These are phyloP conservation scores for Aquilaria malaccensis DNA, from an alignment of 345 rosid species.

Conservation along the genomic window DNA sequence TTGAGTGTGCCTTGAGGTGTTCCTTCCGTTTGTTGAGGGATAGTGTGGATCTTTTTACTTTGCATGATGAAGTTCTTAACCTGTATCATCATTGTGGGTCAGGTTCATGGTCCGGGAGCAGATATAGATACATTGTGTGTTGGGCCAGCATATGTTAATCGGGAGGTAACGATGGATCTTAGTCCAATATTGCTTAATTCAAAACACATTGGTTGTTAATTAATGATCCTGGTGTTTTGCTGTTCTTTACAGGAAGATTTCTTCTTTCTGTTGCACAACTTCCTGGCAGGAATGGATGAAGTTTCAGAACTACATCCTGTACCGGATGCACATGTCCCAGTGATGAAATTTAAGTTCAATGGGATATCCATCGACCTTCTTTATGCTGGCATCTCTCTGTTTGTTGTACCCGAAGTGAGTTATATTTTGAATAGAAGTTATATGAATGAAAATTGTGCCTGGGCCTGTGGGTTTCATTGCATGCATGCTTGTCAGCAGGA, in stretches of 20 bases:
- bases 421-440: too few relatives aligned
- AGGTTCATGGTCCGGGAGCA: constrained; percentile 96
- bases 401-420: constrained; percentile 81
- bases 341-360: constrained; percentile 88
- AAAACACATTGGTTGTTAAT: too few relatives aligned
- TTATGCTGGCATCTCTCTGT: constrained; percentile 76
- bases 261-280: constrained; percentile 65
- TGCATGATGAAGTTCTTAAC: neutral
- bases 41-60: too few relatives aligned
- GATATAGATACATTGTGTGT: constrained; percentile 90
- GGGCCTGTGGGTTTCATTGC: neutral
- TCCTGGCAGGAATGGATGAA: constrained; percentile 68
- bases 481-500: constrained; percentile 35
- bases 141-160: constrained; percentile 88
- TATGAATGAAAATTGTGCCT: too few relatives aligned
- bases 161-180: constrained; percentile 40
- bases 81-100: neutral
- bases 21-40: too few relatives aligned
- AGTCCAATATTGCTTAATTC: too few relatives aligned
- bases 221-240: neutral
- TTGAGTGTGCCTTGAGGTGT: too few relatives aligned
- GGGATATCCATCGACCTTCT: constrained; percentile 92
- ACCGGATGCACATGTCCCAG: constrained; percentile 97
- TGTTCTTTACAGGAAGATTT: constrained; percentile 66
- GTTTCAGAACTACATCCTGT: constrained; percentile 87